Evolutionary conservation across 116 monocot genomes (phyloP), one percentile per base, ranked within the genome.

Genomic region (Thalassia testudinum): DNA sequence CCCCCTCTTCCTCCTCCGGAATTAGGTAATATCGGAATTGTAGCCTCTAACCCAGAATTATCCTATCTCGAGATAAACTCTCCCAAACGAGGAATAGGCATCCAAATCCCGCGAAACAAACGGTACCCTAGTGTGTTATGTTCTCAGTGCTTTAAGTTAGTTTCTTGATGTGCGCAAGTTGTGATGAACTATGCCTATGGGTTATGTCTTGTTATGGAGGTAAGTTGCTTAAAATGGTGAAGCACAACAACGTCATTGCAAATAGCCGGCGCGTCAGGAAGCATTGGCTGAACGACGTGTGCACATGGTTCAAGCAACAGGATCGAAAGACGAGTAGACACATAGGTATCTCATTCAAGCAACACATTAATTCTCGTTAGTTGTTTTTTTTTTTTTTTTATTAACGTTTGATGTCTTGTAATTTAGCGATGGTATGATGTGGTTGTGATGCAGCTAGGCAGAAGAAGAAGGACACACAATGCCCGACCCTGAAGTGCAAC

Each of bases 401-500:
- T 14, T 40, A 40, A 14, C 14, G 11, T 14, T 40, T 14, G 7
- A 8, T 14, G 40, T 40, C 40, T 14, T 40, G 14, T 40, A 40
- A 14, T 40, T 40, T 40, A 40, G 40, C n/a, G n/a, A n/a, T n/a
- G n/a, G n/a, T n/a, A n/a, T n/a, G n/a, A n/a, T n/a, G n/a, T n/a
- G n/a, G n/a, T n/a, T n/a, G n/a, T n/a, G n/a, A 4, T n/a, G n/a
- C n/a, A 68, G 77, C 77, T 27, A 59, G 77, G 47, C 77, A 77
- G 63, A 64, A 74, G 63, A 74, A 74, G 43, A 63, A 63, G 14
- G 68, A n/a, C 77, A 77, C 20, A n/a, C n/a, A n/a, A n/a, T 78
- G 78, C 42, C 73, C 65, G 27, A 78, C 78, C 7, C 57, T 65
- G 16, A 73, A 78, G 62, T 78, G 73, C 27, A 78, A 78, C 37